Percentiles rank a stretch among this genome's conserved stretches.
phyloP scores from a whole-genome alignment of 2,329 filamentous ascomycete genomes.

The Fusarium compactum region DNA sequence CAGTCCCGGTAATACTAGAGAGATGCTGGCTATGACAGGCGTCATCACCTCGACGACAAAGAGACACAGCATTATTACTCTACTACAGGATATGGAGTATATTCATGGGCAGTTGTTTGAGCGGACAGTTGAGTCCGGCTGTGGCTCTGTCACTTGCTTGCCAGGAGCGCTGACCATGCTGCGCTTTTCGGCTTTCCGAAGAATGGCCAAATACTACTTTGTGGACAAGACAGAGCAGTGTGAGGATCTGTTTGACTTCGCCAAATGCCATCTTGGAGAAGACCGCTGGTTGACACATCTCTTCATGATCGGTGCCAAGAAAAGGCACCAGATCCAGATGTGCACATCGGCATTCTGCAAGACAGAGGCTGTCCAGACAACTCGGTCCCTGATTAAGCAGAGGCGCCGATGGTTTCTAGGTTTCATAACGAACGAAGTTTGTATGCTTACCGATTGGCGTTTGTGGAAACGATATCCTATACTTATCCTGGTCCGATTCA shows the following conservation, averaged over 20 bases:
- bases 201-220: constrained; percentile 99
- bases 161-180: constrained; percentile 96
- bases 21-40: constrained; percentile 98
- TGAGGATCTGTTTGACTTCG: constrained; percentile 95
- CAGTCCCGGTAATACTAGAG: constrained; percentile 88
- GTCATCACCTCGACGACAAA: constrained; percentile 95
- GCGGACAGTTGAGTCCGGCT: constrained; percentile 92
- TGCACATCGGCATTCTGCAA: constrained; percentile 98
- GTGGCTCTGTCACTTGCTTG: constrained; percentile 92
- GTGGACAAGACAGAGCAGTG: constrained; percentile 96
- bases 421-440: constrained; percentile 97
- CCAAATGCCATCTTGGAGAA: constrained; percentile 94
- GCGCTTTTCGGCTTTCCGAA: constrained; percentile 93
- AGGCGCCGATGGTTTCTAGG: constrained; percentile 95
- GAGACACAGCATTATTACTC: constrained; percentile 88
- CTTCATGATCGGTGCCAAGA: constrained; percentile 97
- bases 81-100: constrained; percentile 98
- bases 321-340: constrained; percentile 96
- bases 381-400: constrained; percentile 89
- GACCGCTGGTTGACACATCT: constrained; percentile 97
- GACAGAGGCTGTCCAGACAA: constrained; percentile 94
- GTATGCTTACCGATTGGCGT: constrained; percentile 95
- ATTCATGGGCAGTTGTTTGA: constrained; percentile 97
- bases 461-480: constrained; percentile 93
- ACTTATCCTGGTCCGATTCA: constrained; percentile 86